Evolutionary conservation across 169 alveolate genomes (phyloP).

Genomic region (Eimeria tenella): DNA sequence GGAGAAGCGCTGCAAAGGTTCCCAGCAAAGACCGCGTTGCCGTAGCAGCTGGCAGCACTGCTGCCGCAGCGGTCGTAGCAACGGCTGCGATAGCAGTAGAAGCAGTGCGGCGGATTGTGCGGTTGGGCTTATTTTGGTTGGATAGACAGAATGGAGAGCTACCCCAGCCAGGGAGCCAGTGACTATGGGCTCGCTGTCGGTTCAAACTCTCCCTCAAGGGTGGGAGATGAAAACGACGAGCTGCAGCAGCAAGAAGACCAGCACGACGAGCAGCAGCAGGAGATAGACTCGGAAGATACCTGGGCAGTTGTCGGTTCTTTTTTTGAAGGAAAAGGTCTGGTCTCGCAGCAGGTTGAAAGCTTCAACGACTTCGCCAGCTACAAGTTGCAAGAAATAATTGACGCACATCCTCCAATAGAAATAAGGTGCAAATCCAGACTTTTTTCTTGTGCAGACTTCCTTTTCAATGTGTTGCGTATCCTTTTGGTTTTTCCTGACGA

Average conservation of each 20-base stretch:
- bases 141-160: background rate
- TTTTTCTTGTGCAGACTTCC: background rate
- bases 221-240: background rate
- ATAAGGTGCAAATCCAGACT: conserved; percentile 82
- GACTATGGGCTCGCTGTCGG: background rate
- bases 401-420: conserved; percentile 95
- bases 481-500: background rate
- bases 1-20: no score
- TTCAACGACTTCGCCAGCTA: conserved; percentile 96
- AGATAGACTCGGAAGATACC: conserved; percentile 74
- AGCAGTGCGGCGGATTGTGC: no score
- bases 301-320: conserved; percentile 78
- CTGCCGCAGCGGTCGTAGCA: no score
- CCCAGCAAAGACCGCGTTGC: no score
- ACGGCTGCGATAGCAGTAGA: no score
- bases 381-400: conserved; percentile 95
- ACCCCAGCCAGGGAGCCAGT: background rate
- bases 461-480: background rate
- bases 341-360: conserved; percentile 97
- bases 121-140: no score
- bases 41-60: no score
- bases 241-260: background rate
- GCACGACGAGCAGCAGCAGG: conserved; percentile 1
- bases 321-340: conserved; percentile 91
- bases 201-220: background rate